Evolutionary conservation across 768 basidiomycete species (phyloP), one percentile per base, ranked within the genome.

Genomic region (Russula sp.): DNA sequence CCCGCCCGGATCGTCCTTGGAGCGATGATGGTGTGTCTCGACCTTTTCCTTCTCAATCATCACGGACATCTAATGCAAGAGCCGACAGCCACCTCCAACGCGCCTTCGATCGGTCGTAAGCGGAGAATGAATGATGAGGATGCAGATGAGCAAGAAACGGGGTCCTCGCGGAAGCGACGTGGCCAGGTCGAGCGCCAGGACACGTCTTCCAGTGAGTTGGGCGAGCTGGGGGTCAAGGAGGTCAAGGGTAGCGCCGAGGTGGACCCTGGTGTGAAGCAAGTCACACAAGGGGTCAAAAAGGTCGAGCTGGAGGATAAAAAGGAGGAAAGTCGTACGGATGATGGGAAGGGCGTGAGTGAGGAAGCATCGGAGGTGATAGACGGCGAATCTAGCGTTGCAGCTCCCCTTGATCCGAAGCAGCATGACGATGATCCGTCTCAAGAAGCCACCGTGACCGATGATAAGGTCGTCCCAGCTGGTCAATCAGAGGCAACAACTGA

Each of bases 1-100:
- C 86, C 30, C 83, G 88, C 59, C 81, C 85, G 28, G 89, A 90
- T 74, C 79, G 87, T 63, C 86, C 88, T 38, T 90, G 89, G 89
- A 80, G 81, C 69, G 88, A 90, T 61, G 88, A 91, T 72, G 84
- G 88, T 78, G 32, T 52, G 62, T 53, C 55, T 46, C 14, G 7
- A 6, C 40, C 56, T 57, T 65, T n/a, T 59, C 58, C 57, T 51
- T 51, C 53, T 58, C 36, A 34, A 40, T 56, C 30, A 67, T 46
- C 30, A 42, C 58, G 14, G n/a, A 10, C 34, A 55, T 67, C 62
- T 66, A 34, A 57, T 28, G 11, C n/a, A 50, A 48, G 14, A 38
- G 26, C 53, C 56, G 52, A 40, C 70, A 91, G 89, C 87, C 32
- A 89, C 89, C 1, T 89, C 89, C 28, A 88, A 84, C 70, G 88